These are phyloP conservation scores for Cyberlindnera subsufficiens DNA, from an alignment of 805 yeast species.

Conservation along the genomic window DNA sequence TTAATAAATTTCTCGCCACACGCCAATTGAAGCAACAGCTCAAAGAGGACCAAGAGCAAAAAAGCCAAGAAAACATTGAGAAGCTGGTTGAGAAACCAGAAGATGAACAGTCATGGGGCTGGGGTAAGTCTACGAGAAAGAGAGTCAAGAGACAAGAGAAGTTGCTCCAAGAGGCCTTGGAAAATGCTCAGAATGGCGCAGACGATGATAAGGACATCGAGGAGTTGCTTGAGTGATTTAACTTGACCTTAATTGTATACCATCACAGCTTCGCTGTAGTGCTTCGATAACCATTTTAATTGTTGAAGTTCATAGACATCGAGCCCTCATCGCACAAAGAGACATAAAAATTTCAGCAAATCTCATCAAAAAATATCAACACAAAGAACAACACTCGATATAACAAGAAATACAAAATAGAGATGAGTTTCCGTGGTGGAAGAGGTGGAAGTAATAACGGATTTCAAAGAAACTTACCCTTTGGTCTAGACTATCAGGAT, in stretches of 20 bases:
- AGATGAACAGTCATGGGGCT: constrained; percentile 50
- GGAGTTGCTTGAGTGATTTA: constrained; percentile 54
- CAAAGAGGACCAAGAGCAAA: constrained; percentile 39
- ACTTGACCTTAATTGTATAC: neutral
- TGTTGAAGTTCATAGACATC: too few relatives aligned
- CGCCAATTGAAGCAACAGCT: constrained; percentile 52
- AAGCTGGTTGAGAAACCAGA: constrained; percentile 31
- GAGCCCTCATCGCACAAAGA: too few relatives aligned
- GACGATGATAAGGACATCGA: constrained; percentile 65
- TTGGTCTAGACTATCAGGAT: constrained; percentile 67
- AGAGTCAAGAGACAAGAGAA: constrained; percentile 50
- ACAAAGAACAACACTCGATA: neutral
- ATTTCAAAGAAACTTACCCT: constrained; percentile 45
- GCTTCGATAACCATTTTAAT: too few relatives aligned
- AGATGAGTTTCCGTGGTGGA: constrained; percentile 51
- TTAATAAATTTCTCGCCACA: constrained; percentile 49
- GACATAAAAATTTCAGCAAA: too few relatives aligned
- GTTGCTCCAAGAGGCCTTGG: constrained; percentile 40
- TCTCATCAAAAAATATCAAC: neutral
- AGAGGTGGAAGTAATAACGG: constrained; percentile 37
- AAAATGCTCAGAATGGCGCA: constrained; percentile 39
- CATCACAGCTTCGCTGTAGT: too few relatives aligned
- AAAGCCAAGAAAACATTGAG: constrained; percentile 28
- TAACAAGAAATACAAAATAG: neutral
- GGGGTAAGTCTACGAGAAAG: constrained; percentile 74